Base-by-base conservation (phyloP, 352 stramenopile species). In the Ophiocytium majus region DNA sequence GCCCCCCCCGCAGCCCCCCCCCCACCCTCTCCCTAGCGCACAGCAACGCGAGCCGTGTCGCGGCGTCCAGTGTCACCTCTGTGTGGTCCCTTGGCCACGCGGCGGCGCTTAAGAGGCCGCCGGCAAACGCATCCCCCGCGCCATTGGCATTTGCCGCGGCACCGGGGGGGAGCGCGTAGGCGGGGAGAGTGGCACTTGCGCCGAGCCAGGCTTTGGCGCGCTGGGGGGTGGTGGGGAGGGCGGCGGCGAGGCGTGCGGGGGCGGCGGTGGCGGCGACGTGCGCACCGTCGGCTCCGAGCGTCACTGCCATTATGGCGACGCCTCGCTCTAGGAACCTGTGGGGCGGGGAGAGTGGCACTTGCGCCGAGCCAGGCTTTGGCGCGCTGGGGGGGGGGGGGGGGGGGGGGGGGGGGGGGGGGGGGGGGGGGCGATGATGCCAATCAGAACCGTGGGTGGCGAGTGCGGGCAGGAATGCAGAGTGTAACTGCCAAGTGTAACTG, bases 111-210 rank as follows among this genome's bases (percentile, higher is more conserved):
- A 88, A 49, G 23, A 89, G 63, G 9, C 79, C 83, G 10, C 64
- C 80, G 33, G 87, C 50, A 36, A 89, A 89, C 10, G 83, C 80
- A 49, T 89, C 86, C n/a, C 86, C 86, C 1, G 86, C 86, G 43
- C 86, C 83, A 36, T 89, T 89, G 36, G 86, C 71, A 66, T 89
- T 89, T 0, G 83, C 83, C 19, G n/a, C 57, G 5, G 81, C 64
- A 17, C 37, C 81, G 31, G 83, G 35, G 9, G 35, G 80, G 9
- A 83, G 33, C 10, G 86, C 66, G 78, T 83, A 89, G 5, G 86
- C 83, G 19, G 86, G 79, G n/a, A 85, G 50, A 32, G 76, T 66
- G 10, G 80, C 28, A 37, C 50, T 76, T 17, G 50, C 19, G 49
- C 83, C 83, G 34, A n/a, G 63, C 86, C 86, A 89, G 31, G 50